Evolutionary conservation across 441 rosid species (phyloP).

Genomic region (Gossypium schwendimanii): DNA sequence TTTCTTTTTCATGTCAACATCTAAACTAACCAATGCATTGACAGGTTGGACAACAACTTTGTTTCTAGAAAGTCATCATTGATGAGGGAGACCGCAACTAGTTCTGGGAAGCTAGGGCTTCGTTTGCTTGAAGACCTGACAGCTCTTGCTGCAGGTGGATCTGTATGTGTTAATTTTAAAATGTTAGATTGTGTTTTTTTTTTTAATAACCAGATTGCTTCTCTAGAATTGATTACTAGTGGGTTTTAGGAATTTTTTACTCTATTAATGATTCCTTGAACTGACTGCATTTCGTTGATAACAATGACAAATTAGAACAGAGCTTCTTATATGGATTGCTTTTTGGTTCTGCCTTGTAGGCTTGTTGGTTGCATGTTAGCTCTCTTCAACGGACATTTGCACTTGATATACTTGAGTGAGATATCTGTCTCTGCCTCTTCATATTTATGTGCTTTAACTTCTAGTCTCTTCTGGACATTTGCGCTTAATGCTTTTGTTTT

Average conservation of each 20-base stretch:
- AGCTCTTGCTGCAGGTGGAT: conserved; percentile 99
- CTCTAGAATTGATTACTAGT: background rate
- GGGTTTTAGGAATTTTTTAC: conserved; percentile 7
- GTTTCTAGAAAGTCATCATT: conserved; percentile 36
- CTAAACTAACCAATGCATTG: conserved; percentile 15
- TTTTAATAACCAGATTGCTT: background rate
- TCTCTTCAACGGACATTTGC: conserved; percentile 85
- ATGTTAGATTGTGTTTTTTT: conserved; percentile 1
- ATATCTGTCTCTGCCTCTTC: conserved; percentile 21
- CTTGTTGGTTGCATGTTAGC: conserved; percentile 68
- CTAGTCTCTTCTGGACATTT: background rate
- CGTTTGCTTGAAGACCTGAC: conserved; percentile 98
- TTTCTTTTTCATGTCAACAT: background rate
- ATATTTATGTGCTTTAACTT: conserved; percentile 7
- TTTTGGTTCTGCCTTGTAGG: conserved; percentile 44
- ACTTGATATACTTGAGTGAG: conserved; percentile 96
- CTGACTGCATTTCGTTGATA: conserved; percentile 5
- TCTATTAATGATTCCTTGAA: conserved; percentile 4
- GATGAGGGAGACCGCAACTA: conserved; percentile 51
- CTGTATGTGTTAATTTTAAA: conserved; percentile 75
- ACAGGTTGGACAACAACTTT: conserved; percentile 63
- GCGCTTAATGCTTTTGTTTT: conserved; percentile 17
- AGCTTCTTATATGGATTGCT: conserved; percentile 9
- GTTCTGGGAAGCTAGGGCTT: conserved; percentile 80
- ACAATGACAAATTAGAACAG: background rate